Percentiles rank a stretch among this genome's conserved stretches.
phyloP scores from a whole-genome alignment of 2,329 filamentous ascomycete species.

The Lecanicillium sp. region DNA sequence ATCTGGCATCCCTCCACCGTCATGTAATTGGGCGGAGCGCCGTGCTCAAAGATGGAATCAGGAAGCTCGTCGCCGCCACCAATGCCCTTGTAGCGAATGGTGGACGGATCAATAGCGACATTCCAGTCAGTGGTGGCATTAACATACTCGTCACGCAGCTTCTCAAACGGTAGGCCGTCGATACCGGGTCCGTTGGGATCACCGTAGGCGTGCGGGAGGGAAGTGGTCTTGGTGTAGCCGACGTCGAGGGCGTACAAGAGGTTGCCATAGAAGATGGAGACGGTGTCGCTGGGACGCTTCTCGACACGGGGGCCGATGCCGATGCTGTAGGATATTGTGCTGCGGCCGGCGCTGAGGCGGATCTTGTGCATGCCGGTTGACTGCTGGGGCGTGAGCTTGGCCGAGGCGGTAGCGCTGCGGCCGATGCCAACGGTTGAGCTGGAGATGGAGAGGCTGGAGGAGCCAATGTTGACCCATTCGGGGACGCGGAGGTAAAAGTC shows the following conservation, averaged over 20 bases:
- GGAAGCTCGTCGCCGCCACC: constrained; percentile 18
- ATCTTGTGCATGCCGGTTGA: constrained; percentile 16
- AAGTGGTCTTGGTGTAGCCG: constrained; percentile 17
- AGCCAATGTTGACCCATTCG: constrained; percentile 12
- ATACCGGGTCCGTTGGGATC: constrained; percentile 12
- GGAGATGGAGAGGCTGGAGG: constrained; percentile 10
- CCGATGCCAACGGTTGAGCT: constrained; percentile 2
- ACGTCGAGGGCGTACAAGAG: constrained; percentile 35
- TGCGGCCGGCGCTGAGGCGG: constrained; percentile 11
- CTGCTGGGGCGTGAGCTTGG: constrained; percentile 11
- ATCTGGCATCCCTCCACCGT: constrained; percentile 30
- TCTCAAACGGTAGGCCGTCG: constrained; percentile 14
- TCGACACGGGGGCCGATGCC: constrained; percentile 14
- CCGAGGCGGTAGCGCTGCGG: not conserved
- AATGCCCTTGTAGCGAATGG: constrained; percentile 16
- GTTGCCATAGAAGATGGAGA: constrained; percentile 34
- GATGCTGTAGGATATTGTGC: constrained; percentile 14
- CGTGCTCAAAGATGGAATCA: constrained; percentile 17
- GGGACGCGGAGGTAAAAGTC: constrained; percentile 22
- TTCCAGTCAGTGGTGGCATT: constrained; percentile 20
- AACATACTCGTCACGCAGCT: constrained; percentile 24
- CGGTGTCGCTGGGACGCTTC: constrained; percentile 22
- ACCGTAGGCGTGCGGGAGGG: constrained; percentile 14
- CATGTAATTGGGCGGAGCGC: constrained; percentile 26
- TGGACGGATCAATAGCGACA: constrained; percentile 20